Evolutionary conservation across 306 rosid species (phyloP).

Genomic region (Carpinus fangiana): DNA sequence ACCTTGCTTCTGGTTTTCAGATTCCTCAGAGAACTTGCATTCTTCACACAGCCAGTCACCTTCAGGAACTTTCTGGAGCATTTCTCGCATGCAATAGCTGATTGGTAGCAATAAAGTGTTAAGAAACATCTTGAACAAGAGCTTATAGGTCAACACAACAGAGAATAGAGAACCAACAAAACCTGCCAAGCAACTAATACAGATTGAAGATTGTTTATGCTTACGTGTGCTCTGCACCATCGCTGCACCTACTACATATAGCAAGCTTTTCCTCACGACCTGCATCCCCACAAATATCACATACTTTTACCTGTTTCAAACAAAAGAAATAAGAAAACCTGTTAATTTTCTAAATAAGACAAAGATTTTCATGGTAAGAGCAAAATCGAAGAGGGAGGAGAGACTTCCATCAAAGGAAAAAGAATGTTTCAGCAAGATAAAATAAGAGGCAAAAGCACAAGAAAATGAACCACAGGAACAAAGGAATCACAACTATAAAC

Average conservation of each 20-base stretch:
- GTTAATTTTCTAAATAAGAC: constrained; percentile 22
- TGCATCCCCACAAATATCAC: constrained; percentile 97
- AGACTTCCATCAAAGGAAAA: not conserved
- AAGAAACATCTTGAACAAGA: constrained; percentile 24
- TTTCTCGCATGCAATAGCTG: constrained; percentile 93
- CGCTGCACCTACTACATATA: constrained; percentile 84
- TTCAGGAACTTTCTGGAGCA: constrained; percentile 73
- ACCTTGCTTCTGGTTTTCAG: constrained; percentile 62
- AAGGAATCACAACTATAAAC: not conserved
- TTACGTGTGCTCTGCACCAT: constrained; percentile 98
- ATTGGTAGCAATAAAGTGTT: constrained; percentile 32
- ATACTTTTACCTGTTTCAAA: constrained; percentile 73
- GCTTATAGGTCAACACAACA: constrained; percentile 22
- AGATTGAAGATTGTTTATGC: constrained; percentile 29
- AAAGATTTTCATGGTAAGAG: not conserved
- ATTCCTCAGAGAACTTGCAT: constrained; percentile 65
- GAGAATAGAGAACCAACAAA: constrained; percentile 17
- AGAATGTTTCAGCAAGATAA: not conserved
- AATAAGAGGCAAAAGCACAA: not conserved
- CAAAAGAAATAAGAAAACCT: constrained; percentile 24
- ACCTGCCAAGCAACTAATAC: constrained; percentile 18
- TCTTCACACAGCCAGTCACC: constrained; percentile 93
- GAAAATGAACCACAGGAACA: not conserved
- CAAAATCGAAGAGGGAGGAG: not conserved
- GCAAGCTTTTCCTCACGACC: constrained; percentile 90